phyloP scores from a whole-genome alignment of 345 rosid species.

The Lepidium africanum region DNA sequence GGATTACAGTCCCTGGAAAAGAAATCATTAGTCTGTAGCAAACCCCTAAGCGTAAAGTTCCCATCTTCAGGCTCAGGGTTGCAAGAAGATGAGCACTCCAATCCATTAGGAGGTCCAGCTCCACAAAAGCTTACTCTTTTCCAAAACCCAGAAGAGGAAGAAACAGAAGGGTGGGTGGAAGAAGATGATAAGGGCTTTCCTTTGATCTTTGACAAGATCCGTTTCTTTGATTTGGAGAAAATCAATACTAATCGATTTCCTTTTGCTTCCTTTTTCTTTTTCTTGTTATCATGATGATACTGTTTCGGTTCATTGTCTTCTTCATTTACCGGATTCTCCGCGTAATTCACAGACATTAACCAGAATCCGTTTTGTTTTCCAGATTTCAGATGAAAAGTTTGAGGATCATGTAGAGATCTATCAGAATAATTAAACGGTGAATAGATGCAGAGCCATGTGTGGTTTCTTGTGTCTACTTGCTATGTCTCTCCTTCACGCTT shows the following conservation, averaged over 20 bases:
- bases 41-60: background rate
- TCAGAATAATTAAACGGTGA: background rate
- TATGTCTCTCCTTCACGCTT: background rate
- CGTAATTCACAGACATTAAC: background rate
- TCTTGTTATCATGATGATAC: background rate
- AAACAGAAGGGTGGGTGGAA: background rate
- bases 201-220: too few species aligned
- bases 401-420: background rate
- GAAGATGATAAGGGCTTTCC: too few species aligned
- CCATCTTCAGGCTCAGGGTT: background rate
- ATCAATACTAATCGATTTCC: background rate
- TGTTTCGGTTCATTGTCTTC: background rate
- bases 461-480: background rate
- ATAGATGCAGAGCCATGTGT: background rate
- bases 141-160: conserved; percentile 3
- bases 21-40: conserved; percentile 7
- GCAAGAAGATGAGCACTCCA: background rate
- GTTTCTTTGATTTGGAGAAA: background rate
- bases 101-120: background rate
- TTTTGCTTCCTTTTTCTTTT: background rate
- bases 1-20: conserved; percentile 4
- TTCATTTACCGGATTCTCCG: background rate
- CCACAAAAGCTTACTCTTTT: conserved; percentile 2
- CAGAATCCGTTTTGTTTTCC: background rate
- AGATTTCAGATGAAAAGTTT: background rate